A percentile compares a stretch with the other conserved stretches of the same genome.
Conservation (phyloP, 345 rosid species). For the Salix purpurea region DNA sequence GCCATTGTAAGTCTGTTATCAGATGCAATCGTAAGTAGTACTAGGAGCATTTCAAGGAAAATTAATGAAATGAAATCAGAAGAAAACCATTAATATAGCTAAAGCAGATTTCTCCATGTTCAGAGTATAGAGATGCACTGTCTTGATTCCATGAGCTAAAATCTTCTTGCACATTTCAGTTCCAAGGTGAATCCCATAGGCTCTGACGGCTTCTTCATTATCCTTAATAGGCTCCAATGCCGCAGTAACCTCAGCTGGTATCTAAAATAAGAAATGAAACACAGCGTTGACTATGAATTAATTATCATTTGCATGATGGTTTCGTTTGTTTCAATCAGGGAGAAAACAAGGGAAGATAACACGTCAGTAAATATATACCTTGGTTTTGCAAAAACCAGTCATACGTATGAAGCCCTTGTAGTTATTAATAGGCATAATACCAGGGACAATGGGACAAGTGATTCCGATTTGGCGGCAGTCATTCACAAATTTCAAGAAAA, state of each 20-base stretch:
- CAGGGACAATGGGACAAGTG: constrained; percentile 85
- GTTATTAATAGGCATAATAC: constrained; percentile 93
- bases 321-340: no score
- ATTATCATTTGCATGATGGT: no score
- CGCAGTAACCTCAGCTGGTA: constrained; percentile 76
- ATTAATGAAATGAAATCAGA: constrained; percentile 5
- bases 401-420: constrained; percentile 88
- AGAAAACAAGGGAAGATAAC: no score
- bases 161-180: constrained; percentile 97
- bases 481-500: constrained; percentile 83
- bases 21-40: constrained; percentile 1
- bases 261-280: constrained; percentile 28
- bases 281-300: not conserved
- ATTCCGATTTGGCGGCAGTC: constrained; percentile 94
- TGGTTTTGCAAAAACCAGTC: constrained; percentile 97
- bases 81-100: constrained; percentile 68
- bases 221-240: constrained; percentile 96
- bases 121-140: constrained; percentile 83
- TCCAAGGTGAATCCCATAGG: constrained; percentile 91
- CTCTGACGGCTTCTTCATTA: constrained; percentile 92
- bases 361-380: constrained; percentile 34
- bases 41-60: not conserved
- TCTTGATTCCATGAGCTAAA: constrained; percentile 79
- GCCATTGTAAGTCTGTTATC: constrained; percentile 29
- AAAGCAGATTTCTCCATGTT: constrained; percentile 95